Evolutionary conservation across 2,329 filamentous ascomycete species (phyloP).

Genomic region (Monosporascus sp.): DNA sequence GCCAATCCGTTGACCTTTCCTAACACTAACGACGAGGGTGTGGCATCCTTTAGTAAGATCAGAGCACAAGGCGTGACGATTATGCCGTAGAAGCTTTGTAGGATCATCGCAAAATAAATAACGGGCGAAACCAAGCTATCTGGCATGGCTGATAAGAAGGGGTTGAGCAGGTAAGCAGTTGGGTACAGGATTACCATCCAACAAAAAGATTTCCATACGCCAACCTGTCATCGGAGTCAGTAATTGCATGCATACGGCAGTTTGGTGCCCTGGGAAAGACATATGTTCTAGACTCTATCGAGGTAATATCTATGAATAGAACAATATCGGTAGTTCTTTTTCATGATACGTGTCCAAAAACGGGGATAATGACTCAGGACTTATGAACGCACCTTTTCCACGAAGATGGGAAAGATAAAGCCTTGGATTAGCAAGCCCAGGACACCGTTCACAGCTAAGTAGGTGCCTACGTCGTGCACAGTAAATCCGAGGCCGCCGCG

Average conservation of each 20-base stretch:
- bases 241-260: background rate
- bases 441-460: constrained; percentile 64
- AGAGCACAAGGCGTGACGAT: constrained; percentile 63
- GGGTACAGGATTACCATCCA: constrained; percentile 62
- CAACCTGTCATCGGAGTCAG: constrained; percentile 33
- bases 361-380: background rate
- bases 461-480: constrained; percentile 61
- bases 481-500: constrained; percentile 61
- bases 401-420: constrained; percentile 61
- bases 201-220: constrained; percentile 63
- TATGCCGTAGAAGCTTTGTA: constrained; percentile 64
- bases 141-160: constrained; percentile 59
- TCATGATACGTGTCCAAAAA: background rate
- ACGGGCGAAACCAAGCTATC: constrained; percentile 47
- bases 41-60: constrained; percentile 68
- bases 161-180: constrained; percentile 61
- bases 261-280: too few species aligned
- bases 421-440: constrained; percentile 70
- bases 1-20: constrained; percentile 69
- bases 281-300: too few species aligned
- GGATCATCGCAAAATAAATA: constrained; percentile 58
- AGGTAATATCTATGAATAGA: background rate
- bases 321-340: background rate
- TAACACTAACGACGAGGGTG: constrained; percentile 54
- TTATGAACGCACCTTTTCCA: constrained; percentile 34